Percentiles rank a stretch among this genome's conserved stretches.
These are phyloP conservation scores for Coniochaeta prunicola DNA, from an alignment of 2,329 filamentous ascomycete species.

Conservation along the genomic window DNA sequence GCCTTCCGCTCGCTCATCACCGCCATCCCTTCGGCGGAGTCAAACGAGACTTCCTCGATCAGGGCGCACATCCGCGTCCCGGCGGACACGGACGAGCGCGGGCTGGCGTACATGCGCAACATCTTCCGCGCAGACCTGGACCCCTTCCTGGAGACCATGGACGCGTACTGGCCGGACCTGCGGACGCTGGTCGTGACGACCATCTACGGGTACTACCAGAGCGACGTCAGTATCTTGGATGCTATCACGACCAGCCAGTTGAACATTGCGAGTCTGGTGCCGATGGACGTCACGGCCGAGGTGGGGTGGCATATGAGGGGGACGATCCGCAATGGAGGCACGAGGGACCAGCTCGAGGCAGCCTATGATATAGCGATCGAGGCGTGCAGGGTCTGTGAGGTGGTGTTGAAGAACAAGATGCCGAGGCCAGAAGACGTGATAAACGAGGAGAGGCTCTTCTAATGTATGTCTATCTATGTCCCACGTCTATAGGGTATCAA, in stretches of 20 bases:
- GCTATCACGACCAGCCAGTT: slow-evolving; percentile 15
- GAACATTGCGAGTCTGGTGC: slow-evolving; percentile 17
- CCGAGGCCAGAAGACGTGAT: slow-evolving; percentile 15
- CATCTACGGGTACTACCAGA: slow-evolving; percentile 19
- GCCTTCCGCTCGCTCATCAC: slow-evolving; percentile 15
- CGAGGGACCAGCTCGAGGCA: slow-evolving; percentile 9
- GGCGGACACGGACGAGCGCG: slow-evolving; percentile 10
- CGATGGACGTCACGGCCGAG: slow-evolving; percentile 18
- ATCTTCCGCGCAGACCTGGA: slow-evolving; percentile 18
- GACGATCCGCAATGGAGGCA: slow-evolving; percentile 15
- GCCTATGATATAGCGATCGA: slow-evolving; percentile 8
- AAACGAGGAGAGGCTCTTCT: slow-evolving; percentile 8
- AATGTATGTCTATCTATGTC: not conserved
- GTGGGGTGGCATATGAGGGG: slow-evolving; percentile 20
- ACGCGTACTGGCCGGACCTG: slow-evolving; percentile 17
- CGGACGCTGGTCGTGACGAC: slow-evolving; percentile 15
- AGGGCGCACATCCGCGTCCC: slow-evolving; percentile 8
- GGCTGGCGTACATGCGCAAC: slow-evolving; percentile 17
- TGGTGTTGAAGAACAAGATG: slow-evolving; percentile 15
- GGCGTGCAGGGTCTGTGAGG: slow-evolving; percentile 10
- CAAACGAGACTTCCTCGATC: slow-evolving; percentile 12
- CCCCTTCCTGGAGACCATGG: slow-evolving; percentile 15
- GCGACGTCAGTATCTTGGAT: slow-evolving; percentile 15
- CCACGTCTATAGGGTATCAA: not conserved
- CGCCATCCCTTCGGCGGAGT: slow-evolving; percentile 11